Evolutionary conservation across 2,329 filamentous ascomycete genomes (phyloP), one percentile per base, ranked within the genome.

Genomic region (Septoria petroselini): DNA sequence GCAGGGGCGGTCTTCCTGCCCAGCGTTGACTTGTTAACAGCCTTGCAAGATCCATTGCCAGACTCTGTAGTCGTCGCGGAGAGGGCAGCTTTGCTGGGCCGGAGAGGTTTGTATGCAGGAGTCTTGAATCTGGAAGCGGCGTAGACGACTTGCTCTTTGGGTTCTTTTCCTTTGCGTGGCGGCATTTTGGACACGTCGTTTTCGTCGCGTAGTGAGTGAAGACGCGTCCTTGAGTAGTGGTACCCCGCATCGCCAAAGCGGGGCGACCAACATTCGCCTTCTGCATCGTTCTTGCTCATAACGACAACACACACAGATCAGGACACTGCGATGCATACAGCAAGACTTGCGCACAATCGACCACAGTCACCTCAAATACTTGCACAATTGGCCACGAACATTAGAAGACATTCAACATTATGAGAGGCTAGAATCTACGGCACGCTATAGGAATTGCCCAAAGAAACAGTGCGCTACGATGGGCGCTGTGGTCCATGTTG

Each of bases 61-160:
- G 60, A 60, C 34, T 59, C 59, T 27, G 86, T 66, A 74, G 88
- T 47, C 71, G 80, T 27, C 7, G 54, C 54, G 21, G 58, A 58
- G 11, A 14, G 23, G 15, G 61, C 50, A 3, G 60, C 47, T 37
- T 62, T 60, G 5, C 54, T 58, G 7, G 64, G 64, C 41, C 60
- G 57, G 18, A 65, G 55, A 8, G 65, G 65, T 41, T 65, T 67
- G 61, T 65, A 67, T 1, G 65, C 59, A 5, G 64, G 62, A 23
- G 58, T 54, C 54, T 66, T 66, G 5, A 60, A 54, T 48, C 65
- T 67, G 8, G 63, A 65, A 8, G 65, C 49, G 5, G 63, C 56
- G 37, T 67, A 67, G n/a, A 62, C 54, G 25, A 67, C 64, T 9
- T 59, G 54, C 44, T 67, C 64, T 43, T 65, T 66, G 4, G 59